These are phyloP conservation scores for Maudiozyma pseudohumilis DNA, from an alignment of 805 yeast genomes.

Conservation along the genomic window DNA sequence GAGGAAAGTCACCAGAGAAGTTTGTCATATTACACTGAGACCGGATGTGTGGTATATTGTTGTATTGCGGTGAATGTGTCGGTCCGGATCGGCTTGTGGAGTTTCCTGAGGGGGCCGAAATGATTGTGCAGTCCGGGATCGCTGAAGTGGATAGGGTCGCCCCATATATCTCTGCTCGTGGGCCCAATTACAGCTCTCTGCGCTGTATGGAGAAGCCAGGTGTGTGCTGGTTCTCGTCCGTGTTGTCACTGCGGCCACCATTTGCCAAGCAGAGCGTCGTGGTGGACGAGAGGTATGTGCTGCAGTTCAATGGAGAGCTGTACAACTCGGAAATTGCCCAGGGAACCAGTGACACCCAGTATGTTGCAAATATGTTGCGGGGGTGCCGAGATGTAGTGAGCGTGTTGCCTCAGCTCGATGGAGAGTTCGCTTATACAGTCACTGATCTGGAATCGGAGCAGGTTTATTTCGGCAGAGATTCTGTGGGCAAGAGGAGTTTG, in stretches of 20 bases:
- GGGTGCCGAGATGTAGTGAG: neutral
- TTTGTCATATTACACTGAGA: no score
- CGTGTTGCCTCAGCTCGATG: slow-evolving; percentile 35
- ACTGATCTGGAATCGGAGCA: slow-evolving; percentile 33
- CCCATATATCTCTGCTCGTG: slow-evolving; percentile 45
- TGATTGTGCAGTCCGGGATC: no score
- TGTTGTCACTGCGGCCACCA: slow-evolving; percentile 72
- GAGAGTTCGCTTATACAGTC: slow-evolving; percentile 71
- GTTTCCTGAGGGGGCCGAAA: slow-evolving; percentile 8
- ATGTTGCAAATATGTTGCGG: slow-evolving; percentile 33
- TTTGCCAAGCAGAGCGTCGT: slow-evolving; percentile 62
- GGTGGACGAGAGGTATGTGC: slow-evolving; percentile 27
- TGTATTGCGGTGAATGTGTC: slow-evolving; percentile 20
- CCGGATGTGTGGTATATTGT: slow-evolving; percentile 55
- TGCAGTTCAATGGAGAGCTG: slow-evolving; percentile 89
- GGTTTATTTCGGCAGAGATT: slow-evolving; percentile 76
- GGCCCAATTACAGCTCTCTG: slow-evolving; percentile 47
- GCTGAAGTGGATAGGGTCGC: slow-evolving; percentile 9
- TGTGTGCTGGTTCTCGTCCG: slow-evolving; percentile 49
- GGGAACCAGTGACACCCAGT: slow-evolving; percentile 54
- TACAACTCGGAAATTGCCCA: slow-evolving; percentile 48
- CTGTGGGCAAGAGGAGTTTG: slow-evolving; percentile 72
- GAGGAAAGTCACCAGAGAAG: no score
- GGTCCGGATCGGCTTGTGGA: slow-evolving; percentile 11
- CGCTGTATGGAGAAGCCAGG: slow-evolving; percentile 6